Percentiles rank a stretch among this genome's conserved stretches.
phyloP scores from a whole-genome alignment of 2,329 filamentous ascomycete genomes.

The Botrytis porri region DNA sequence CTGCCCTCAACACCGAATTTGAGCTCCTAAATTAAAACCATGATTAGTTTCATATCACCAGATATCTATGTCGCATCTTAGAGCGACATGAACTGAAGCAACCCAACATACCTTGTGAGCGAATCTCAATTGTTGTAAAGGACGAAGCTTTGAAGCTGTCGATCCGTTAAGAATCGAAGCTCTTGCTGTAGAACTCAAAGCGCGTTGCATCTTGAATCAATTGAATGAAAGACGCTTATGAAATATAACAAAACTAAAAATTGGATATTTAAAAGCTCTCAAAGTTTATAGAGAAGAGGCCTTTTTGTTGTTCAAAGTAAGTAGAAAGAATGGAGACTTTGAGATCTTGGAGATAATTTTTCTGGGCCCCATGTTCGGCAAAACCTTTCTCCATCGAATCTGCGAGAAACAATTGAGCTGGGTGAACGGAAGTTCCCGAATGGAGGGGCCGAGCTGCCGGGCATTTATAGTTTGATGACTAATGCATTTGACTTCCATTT shows the following conservation, averaged over 20 bases:
- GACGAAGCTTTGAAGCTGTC: slow-evolving; percentile 61
- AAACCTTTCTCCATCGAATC: slow-evolving; percentile 15
- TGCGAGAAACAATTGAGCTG: slow-evolving; percentile 13
- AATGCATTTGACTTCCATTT: not conserved
- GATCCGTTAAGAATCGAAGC: slow-evolving; percentile 74
- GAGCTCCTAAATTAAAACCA: slow-evolving; percentile 65
- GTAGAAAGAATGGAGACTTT: slow-evolving; percentile 10
- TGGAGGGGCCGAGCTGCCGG: slow-evolving; percentile 9
- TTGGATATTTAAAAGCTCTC: slow-evolving; percentile 18
- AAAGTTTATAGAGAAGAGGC: slow-evolving; percentile 4
- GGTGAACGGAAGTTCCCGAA: slow-evolving; percentile 1
- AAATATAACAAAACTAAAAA: slow-evolving; percentile 33
- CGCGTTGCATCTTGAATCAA: slow-evolving; percentile 81
- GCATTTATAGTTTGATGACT: not conserved
- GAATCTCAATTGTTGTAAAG: slow-evolving; percentile 83
- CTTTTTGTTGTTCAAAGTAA: slow-evolving; percentile 12
- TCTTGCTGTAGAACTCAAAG: slow-evolving; percentile 80
- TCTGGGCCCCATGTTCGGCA: slow-evolving; percentile 15
- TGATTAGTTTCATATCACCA: not conserved
- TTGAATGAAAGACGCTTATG: slow-evolving; percentile 27
- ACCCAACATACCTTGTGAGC: slow-evolving; percentile 79
- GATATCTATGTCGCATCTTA: slow-evolving; percentile 16
- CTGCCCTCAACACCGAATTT: slow-evolving; percentile 97
- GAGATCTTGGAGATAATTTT: slow-evolving; percentile 15
- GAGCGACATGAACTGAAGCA: not conserved